Percentiles rank a stretch among this genome's conserved stretches.
Evolutionary conservation across 2,329 filamentous ascomycete species (phyloP).

Genomic region (Arthrobotrys sphaeroides): DNA sequence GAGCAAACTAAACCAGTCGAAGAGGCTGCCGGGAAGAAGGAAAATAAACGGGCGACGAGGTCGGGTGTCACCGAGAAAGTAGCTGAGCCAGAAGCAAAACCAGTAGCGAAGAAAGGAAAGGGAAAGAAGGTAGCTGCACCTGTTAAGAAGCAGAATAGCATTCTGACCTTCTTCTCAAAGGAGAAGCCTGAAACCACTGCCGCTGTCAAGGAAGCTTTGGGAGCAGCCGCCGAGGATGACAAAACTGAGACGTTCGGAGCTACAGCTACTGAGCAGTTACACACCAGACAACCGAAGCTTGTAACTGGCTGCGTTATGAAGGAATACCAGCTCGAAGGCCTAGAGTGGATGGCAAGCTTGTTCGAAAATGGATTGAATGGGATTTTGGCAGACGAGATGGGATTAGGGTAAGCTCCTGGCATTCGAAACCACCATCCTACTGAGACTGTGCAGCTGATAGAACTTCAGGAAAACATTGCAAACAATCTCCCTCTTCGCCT

Average conservation of each 20-base stretch:
- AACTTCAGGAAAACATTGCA: conserved; percentile 79
- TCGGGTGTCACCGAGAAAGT: conserved; percentile 39
- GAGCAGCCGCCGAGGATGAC: conserved; percentile 68
- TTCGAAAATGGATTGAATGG: conserved; percentile 93
- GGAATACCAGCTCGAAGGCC: conserved; percentile 89
- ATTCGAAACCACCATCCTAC: conserved; percentile 29
- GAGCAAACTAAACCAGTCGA: conserved; percentile 45
- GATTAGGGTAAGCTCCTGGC: conserved; percentile 66
- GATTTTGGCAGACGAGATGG: conserved; percentile 94
- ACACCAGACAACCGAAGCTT: conserved; percentile 83
- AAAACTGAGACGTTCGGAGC: conserved; percentile 62
- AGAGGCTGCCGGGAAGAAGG: conserved; percentile 35
- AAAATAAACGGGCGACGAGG: conserved; percentile 47
- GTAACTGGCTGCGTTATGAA: conserved; percentile 90
- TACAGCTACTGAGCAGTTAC: conserved; percentile 70
- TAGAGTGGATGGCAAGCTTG: conserved; percentile 86
- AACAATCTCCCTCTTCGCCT: conserved; percentile 85
- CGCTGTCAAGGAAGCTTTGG: conserved; percentile 68
- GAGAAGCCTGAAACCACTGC: conserved; percentile 67
- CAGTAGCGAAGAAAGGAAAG: conserved; percentile 54
- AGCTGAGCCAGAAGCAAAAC: conserved; percentile 23
- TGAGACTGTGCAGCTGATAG: not conserved
- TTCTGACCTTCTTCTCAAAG: conserved; percentile 71
- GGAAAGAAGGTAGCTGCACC: conserved; percentile 57
- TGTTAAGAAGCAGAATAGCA: conserved; percentile 61